Evolutionary conservation across 176 grass and related monocot species (phyloP), one percentile per base, ranked within the genome.

Genomic region (Coix lacrymajobi): DNA sequence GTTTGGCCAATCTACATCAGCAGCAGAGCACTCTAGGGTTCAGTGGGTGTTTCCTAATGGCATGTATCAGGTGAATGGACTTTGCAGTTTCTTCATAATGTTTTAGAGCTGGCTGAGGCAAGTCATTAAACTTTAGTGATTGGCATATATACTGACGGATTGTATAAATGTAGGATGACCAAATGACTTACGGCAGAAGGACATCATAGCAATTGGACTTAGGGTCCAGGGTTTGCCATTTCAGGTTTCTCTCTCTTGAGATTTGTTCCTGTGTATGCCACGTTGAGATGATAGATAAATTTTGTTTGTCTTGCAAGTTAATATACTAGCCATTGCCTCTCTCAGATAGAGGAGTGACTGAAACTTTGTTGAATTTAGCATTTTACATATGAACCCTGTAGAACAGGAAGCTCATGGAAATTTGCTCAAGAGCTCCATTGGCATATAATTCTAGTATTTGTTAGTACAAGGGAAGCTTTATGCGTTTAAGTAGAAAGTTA

Each of bases 131-230:
- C 54, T 87, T 60, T 45, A 72, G 41, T 39, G n/a, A 36, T 39
- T 48, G 44, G 12, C 16, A 43, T 73, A 75, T 43, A 58, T 8
- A 71, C 63, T 86, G 29, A 91, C 61, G 7, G 33, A 29, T 66
- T 78, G 22, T 71, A 66, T 30, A 24, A 57, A 75, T 84, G 84
- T 77, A 94, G 92, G 92, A 94, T 32, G 87, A 94, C 84, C 92
- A 94, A 56, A 60, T 84, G 66, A 85, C 89, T 83, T 92, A 89
- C 73, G 92, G 84, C 26, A 83, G 92, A 56, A 83, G 85, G 79
- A 62, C 92, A 73, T 90, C 83, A 75, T 81, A 87, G 46, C 70
- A 75, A 75, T 60, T 78, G 79, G 66, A 73, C 17, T 48, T 12
- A 19, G 66, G 66, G 63, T 71, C 19, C 2, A 16, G 73, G 77